A percentile compares a stretch with the other conserved stretches of the same genome.
Evolutionary conservation across 2,329 filamentous ascomycete species (phyloP).

Genomic region (Epichloe scottii): DNA sequence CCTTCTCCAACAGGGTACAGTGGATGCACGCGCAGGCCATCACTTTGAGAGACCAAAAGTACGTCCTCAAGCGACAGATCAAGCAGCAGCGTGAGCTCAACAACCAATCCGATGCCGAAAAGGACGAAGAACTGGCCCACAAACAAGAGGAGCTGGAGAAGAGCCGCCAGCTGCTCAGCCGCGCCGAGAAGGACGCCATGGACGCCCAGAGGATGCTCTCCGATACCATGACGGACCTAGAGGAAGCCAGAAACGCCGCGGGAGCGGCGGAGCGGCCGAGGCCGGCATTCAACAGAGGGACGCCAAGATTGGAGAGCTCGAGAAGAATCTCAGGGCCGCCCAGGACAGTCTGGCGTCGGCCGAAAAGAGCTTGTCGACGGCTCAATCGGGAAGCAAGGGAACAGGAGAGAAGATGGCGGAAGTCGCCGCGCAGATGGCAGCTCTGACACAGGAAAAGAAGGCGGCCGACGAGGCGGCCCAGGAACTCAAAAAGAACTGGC

Average conservation of each 20-base stretch:
- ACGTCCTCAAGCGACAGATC: conserved; percentile 79
- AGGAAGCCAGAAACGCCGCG: conserved; percentile 19
- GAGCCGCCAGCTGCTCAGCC: conserved; percentile 21
- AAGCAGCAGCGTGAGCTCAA: conserved; percentile 92
- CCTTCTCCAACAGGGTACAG: conserved; percentile 68
- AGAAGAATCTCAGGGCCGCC: conserved; percentile 10
- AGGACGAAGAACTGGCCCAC: conserved; percentile 49
- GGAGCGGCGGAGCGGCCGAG: conserved; percentile 12
- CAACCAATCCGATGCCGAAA: conserved; percentile 66
- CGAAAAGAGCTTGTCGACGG: conserved; percentile 19
- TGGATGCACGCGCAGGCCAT: conserved; percentile 67
- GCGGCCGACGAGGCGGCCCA: conserved; percentile 17
- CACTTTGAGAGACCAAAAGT: conserved; percentile 73
- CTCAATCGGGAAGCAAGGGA: conserved; percentile 27
- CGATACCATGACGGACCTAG: conserved; percentile 34
- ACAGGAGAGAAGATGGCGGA: conserved; percentile 20
- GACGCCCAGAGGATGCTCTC: conserved; percentile 36
- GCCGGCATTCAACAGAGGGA: conserved; percentile 22
- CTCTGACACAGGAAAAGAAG: conserved; percentile 14
- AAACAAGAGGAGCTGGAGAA: conserved; percentile 45
- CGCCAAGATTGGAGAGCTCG: conserved; percentile 28
- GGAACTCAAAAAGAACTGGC: conserved; percentile 15
- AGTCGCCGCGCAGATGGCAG: conserved; percentile 13
- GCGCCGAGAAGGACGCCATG: conserved; percentile 25
- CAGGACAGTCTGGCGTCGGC: conserved; percentile 12